Evolutionary conservation across 2,329 filamentous ascomycete species (phyloP).

Genomic region (Alternaria sp.): DNA sequence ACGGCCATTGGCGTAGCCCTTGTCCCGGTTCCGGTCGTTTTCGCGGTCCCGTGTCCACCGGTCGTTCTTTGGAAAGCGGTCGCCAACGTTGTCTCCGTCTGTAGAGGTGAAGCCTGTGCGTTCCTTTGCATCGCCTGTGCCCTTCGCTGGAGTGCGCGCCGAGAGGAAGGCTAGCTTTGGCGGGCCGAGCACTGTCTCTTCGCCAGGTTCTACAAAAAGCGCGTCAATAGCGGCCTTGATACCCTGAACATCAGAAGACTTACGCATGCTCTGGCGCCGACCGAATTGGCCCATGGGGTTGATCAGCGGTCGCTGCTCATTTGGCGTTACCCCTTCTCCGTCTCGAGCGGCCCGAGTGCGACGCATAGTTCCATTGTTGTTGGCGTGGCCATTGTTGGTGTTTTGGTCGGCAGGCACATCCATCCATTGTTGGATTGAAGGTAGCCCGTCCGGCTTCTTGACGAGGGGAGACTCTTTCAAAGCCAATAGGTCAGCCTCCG

Average conservation of each 20-base stretch:
- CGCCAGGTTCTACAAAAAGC: constrained; percentile 61
- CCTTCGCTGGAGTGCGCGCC: constrained; percentile 58
- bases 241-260: constrained; percentile 57
- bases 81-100: constrained; percentile 49
- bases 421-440: constrained; percentile 94
- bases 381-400: constrained; percentile 31
- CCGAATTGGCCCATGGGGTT: constrained; percentile 48
- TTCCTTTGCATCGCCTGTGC: constrained; percentile 45
- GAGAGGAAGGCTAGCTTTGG: constrained; percentile 85
- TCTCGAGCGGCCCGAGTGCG: constrained; percentile 35
- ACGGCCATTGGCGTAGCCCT: constrained; percentile 47
- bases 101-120: constrained; percentile 40
- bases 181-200: constrained; percentile 85
- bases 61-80: constrained; percentile 44
- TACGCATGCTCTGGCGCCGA: constrained; percentile 50
- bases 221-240: constrained; percentile 38
- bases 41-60: constrained; percentile 54
- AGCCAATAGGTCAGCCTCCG: constrained; percentile 74
- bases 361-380: constrained; percentile 32
- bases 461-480: constrained; percentile 84
- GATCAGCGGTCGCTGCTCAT: constrained; percentile 38
- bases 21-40: constrained; percentile 45
- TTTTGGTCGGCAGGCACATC: constrained; percentile 63
- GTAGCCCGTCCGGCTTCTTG: constrained; percentile 77
- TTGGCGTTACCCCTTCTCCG: constrained; percentile 29